A percentile compares a stretch with the other conserved stretches of the same genome.
Evolutionary conservation across 176 grass and related monocot genomes (phyloP).

Genomic region (barley (Hordeum vulgare)): DNA sequence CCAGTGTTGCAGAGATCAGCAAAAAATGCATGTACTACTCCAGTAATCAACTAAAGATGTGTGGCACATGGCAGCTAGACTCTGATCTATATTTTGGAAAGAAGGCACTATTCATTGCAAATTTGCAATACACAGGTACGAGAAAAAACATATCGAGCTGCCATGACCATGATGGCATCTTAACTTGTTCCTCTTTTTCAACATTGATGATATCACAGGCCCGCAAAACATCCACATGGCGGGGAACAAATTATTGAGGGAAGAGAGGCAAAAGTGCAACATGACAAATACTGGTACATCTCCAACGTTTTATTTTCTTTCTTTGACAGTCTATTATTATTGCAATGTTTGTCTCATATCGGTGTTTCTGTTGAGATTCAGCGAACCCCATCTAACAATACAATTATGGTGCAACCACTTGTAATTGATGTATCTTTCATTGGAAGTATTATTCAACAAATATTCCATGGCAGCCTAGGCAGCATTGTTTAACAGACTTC

Average conservation of each 20-base stretch:
- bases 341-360: slow-evolving; percentile 33
- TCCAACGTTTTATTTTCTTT: slow-evolving; percentile 14
- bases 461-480: slow-evolving; percentile 24
- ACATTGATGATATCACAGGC: not conserved
- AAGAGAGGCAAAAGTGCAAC: not conserved
- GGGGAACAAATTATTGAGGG: not conserved
- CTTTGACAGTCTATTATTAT: slow-evolving; percentile 31
- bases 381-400: slow-evolving; percentile 29
- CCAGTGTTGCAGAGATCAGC: too few species aligned
- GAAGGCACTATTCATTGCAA: not conserved
- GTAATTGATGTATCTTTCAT: slow-evolving; percentile 35
- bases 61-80: not conserved
- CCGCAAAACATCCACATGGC: not conserved
- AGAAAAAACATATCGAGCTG: not conserved
- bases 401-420: slow-evolving; percentile 25
- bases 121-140: not conserved
- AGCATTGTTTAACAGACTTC: not conserved
- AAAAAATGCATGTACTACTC: too few species aligned
- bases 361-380: slow-evolving; percentile 30
- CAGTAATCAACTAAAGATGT: too few species aligned
- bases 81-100: not conserved
- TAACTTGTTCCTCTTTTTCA: not conserved
- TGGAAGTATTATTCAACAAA: slow-evolving; percentile 42
- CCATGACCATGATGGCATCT: not conserved
- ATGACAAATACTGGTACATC: not conserved